These are phyloP conservation scores for Myrica gale DNA, from an alignment of 306 rosid species.

Conservation along the genomic window DNA sequence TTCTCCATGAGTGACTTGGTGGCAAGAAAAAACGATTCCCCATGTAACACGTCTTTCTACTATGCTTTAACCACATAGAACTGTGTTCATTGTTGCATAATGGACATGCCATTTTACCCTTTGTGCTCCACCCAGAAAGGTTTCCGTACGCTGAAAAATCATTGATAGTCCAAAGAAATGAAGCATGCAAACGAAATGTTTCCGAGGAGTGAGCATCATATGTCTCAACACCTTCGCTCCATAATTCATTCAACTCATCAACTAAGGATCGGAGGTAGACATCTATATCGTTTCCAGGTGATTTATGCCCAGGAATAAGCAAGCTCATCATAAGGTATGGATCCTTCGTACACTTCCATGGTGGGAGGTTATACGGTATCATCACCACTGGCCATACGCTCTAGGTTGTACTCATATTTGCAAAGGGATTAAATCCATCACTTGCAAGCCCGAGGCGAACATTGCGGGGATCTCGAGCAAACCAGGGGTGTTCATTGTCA, in stretches of 20 bases:
- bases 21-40: background rate
- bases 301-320: background rate
- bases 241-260: conserved; percentile 13
- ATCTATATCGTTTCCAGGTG: conserved; percentile 4
- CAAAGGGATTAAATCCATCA: conserved; percentile 10
- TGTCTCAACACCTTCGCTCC: background rate
- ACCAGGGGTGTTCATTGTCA: background rate
- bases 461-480: background rate
- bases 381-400: background rate
- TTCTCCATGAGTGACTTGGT: background rate
- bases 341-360: conserved; percentile 26
- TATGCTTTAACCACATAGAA: background rate
- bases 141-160: conserved; percentile 2
- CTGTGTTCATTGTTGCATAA: background rate
- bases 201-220: background rate
- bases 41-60: background rate
- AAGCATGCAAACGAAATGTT: background rate
- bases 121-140: conserved; percentile 1
- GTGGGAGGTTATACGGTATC: background rate
- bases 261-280: background rate
- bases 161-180: conserved; percentile 16
- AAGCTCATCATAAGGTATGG: background rate
- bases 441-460: background rate
- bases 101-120: background rate
- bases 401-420: background rate